Conservation (phyloP, 257 asterid species). For the Solanum verrucosum region DNA sequence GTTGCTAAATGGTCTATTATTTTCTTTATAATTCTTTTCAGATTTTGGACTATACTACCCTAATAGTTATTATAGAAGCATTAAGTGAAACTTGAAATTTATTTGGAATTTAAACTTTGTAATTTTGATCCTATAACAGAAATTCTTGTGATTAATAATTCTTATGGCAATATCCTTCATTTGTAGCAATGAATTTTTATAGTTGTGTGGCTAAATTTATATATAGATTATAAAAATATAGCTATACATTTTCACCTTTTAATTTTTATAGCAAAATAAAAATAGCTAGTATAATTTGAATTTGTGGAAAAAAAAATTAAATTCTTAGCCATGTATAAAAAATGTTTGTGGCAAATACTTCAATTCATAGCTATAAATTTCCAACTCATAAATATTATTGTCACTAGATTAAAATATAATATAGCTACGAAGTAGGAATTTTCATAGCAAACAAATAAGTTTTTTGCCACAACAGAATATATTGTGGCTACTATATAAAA, state of each 20-base stretch:
- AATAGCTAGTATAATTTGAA: not conserved
- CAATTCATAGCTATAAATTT: not conserved
- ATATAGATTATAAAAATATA: too few species aligned
- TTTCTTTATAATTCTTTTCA: too few species aligned
- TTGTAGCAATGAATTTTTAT: not conserved
- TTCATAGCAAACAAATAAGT: not conserved
- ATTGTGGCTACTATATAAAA: not conserved
- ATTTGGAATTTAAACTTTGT: too few species aligned
- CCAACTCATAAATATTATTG: too few species aligned
- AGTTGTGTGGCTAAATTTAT: not conserved
- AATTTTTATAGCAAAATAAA: too few species aligned
- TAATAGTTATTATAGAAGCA: too few species aligned
- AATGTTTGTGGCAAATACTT: not conserved
- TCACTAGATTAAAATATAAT: not conserved
- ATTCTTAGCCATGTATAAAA: not conserved
- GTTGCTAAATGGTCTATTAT: too few species aligned
- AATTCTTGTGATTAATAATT: not conserved
- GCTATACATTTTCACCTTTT: too few species aligned
- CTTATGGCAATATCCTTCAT: not conserved
- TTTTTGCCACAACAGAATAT: not conserved
- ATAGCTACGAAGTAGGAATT: not conserved
- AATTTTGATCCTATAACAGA: too few species aligned
- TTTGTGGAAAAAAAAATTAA: not conserved
- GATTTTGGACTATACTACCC: too few species aligned
- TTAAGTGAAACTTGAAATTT: too few species aligned